Base-by-base conservation (phyloP, 495 filamentous ascomycete genomes). In the Cairneyella variabilis region DNA sequence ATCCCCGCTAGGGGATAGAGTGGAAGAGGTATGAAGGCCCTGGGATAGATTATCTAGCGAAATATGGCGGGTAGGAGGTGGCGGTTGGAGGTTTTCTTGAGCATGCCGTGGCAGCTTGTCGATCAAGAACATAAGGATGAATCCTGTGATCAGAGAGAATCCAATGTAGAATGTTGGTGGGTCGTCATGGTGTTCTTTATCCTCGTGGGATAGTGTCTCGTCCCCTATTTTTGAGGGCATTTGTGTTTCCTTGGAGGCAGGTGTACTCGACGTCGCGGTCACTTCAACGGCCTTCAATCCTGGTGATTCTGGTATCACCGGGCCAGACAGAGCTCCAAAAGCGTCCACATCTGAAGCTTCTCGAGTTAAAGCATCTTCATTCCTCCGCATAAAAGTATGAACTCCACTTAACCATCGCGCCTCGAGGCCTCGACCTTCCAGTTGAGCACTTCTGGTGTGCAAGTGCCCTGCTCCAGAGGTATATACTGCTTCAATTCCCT, bases 121-220 rank as follows among this genome's bases (percentile, higher is more conserved):
- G 66, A 98, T 85, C 10, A 98, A 82, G 66, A 95, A 97, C 93
- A 98, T 98, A 52, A 98, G 75, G 54, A 95, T 83, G 69, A 98
- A 98, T 10, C 93, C 93, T 18, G 87, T 73, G 53, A 95, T 83
- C 12, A 98, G 71, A 0, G 92, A 86, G 46, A 97, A 71, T 11
- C 95, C 95, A 46, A 97, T 87, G 51, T 78, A 75, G 54, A 80
- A 78, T 0, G 77, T 79, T 17, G 77, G 70, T 4, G 78, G 65
- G 28, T 74, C 72, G 28, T 74, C 72, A 17, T 71, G 64, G 43
- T 73, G 59, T 14, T 61, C 34, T 18, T 61, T 52, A 52, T 48
- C 56, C 48, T 51, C 41, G 11, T 59, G 27, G 58, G 38, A 53
- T 20, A 14, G 32, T 20, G 20, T 39, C 17, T 26, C 34, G 21